Evolutionary conservation across 2,329 filamentous ascomycete species (phyloP).

Genomic region (Aspergillus udagawae): DNA sequence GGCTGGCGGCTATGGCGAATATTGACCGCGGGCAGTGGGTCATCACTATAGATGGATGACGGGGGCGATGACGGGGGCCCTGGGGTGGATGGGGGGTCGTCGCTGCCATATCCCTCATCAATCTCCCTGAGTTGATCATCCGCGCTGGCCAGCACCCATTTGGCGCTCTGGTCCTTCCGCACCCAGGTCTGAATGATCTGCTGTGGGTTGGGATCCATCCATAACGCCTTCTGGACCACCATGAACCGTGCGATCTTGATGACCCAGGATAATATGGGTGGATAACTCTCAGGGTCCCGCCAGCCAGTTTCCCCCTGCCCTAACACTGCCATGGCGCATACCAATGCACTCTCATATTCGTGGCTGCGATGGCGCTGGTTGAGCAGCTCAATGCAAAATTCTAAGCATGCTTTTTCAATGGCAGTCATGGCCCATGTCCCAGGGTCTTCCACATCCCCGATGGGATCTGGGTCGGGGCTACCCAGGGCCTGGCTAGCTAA

Average conservation of each 20-base stretch:
- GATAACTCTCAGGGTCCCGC: constrained; percentile 1
- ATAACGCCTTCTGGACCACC: background rate
- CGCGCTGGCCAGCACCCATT: background rate
- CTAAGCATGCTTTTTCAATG: background rate
- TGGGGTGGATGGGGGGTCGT: too few species aligned
- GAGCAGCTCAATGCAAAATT: too few species aligned
- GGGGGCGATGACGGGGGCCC: too few species aligned
- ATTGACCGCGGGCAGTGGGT: background rate
- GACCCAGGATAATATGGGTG: background rate
- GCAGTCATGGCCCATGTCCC: background rate
- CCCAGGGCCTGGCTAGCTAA: too few species aligned
- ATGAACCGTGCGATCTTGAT: background rate
- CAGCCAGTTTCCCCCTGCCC: background rate
- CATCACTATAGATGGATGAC: background rate
- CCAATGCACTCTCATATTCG: background rate
- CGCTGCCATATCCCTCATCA: background rate
- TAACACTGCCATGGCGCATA: background rate
- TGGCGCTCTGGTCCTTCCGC: background rate
- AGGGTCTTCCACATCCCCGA: too few species aligned
- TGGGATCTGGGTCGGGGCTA: too few species aligned
- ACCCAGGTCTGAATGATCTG: too few species aligned
- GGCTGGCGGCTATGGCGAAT: too few species aligned
- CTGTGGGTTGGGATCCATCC: background rate
- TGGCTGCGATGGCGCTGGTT: too few species aligned
- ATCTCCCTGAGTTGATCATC: background rate